These are phyloP conservation scores for Starmerella scarabaei DNA, from an alignment of 805 yeast species.

Conservation along the genomic window DNA sequence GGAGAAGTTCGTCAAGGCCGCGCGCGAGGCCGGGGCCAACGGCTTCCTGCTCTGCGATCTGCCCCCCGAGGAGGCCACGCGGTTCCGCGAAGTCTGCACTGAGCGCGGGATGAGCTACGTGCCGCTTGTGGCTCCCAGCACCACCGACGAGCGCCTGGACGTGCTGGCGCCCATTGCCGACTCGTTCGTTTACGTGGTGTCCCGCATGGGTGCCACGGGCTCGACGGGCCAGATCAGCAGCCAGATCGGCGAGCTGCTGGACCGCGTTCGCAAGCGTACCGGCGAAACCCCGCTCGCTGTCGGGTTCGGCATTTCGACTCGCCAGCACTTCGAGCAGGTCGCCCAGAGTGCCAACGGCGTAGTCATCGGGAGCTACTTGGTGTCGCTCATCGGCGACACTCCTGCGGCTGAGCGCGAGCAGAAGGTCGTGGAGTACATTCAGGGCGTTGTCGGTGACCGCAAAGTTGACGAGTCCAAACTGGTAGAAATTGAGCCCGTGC, in stretches of 20 bases:
- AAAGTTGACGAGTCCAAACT: slow-evolving; percentile 16
- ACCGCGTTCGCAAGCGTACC: slow-evolving; percentile 63
- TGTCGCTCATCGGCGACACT: slow-evolving; percentile 56
- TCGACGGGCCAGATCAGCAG: slow-evolving; percentile 52
- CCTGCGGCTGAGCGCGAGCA: slow-evolving; percentile 39
- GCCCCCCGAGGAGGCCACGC: slow-evolving; percentile 95
- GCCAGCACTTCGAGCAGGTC: slow-evolving; percentile 75
- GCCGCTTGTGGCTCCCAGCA: slow-evolving; percentile 94
- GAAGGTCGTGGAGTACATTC: slow-evolving; percentile 53
- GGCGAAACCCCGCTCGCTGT: slow-evolving; percentile 76
- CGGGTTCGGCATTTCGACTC: slow-evolving; percentile 92
- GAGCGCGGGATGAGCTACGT: slow-evolving; percentile 64
- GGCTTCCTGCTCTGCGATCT: slow-evolving; percentile 91
- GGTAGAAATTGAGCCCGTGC: slow-evolving; percentile 5
- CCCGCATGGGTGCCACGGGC: slow-evolving; percentile 97
- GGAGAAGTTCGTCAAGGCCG: slow-evolving; percentile 59
- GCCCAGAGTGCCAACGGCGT: slow-evolving; percentile 85
- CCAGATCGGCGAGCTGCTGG: slow-evolving; percentile 54
- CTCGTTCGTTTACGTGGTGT: slow-evolving; percentile 89
- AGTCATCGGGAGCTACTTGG: slow-evolving; percentile 82
- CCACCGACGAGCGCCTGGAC: slow-evolving; percentile 77
- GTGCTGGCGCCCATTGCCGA: slow-evolving; percentile 77
- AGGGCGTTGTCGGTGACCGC: slow-evolving; percentile 50
- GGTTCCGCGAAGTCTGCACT: slow-evolving; percentile 63
- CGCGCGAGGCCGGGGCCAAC: slow-evolving; percentile 82